Conservation (phyloP, 805 yeast species). For the Metschnikowia vanudenii region DNA sequence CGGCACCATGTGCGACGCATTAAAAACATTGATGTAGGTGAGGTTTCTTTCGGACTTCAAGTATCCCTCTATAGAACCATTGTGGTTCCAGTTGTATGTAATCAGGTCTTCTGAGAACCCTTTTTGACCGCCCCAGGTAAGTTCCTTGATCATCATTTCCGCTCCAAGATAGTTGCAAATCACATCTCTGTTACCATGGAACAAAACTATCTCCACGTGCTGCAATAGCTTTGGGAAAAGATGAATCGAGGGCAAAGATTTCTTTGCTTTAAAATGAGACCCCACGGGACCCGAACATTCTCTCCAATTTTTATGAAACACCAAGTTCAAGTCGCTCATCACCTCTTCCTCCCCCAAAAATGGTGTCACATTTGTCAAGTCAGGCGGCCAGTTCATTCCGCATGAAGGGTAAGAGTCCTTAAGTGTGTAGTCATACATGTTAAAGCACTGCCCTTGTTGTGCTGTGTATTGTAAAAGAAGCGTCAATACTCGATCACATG, state of each 20-base stretch:
- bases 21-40: conserved; percentile 68
- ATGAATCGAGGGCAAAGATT: conserved; percentile 59
- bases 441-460: conserved; percentile 59
- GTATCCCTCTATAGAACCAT: conserved; percentile 37
- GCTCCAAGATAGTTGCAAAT: conserved; percentile 85
- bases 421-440: conserved; percentile 78
- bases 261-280: conserved; percentile 45
- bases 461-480: conserved; percentile 34
- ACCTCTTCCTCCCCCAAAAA: conserved; percentile 51
- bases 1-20: conserved; percentile 94
- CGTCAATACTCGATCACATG: conserved; percentile 50
- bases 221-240: conserved; percentile 66
- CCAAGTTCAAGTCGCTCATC: conserved; percentile 49
- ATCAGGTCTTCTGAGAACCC: conserved; percentile 47
- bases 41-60: conserved; percentile 60
- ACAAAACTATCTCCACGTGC: conserved; percentile 62
- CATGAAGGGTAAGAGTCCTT: conserved; percentile 79
- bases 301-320: conserved; percentile 53
- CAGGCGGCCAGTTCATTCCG: conserved; percentile 91
- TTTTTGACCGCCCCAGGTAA: conserved; percentile 55
- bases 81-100: conserved; percentile 44
- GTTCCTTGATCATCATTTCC: conserved; percentile 56
- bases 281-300: conserved; percentile 75
- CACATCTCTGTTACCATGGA: conserved; percentile 85
- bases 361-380: conserved; percentile 45